Evolutionary conservation across 352 stramenopile genomes (phyloP).

Genomic region (Phytopythium litorale): DNA sequence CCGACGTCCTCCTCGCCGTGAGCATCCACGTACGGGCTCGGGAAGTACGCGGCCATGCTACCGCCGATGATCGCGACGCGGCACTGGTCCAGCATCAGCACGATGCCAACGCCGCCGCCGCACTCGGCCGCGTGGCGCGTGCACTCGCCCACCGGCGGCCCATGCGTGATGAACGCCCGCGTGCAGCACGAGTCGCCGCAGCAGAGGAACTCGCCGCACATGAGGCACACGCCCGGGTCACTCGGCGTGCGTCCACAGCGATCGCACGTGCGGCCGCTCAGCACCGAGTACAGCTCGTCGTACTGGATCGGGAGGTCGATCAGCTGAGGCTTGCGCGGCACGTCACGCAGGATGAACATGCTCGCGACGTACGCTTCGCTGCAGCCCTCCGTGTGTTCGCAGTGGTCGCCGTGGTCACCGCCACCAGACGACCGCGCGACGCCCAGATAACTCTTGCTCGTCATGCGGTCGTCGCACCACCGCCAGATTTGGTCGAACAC

Average conservation of each 20-base stretch:
- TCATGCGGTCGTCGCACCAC: constrained; percentile 83
- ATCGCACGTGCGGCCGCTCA: constrained; percentile 63
- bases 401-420: constrained; percentile 71
- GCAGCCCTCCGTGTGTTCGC: constrained; percentile 81
- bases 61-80: constrained; percentile 78
- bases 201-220: constrained; percentile 82
- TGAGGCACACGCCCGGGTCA: constrained; percentile 76
- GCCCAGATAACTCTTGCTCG: constrained; percentile 71
- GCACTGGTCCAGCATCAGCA: constrained; percentile 84
- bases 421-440: constrained; percentile 1
- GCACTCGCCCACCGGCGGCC: constrained; percentile 77
- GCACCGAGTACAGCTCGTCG: constrained; percentile 79
- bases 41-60: constrained; percentile 85
- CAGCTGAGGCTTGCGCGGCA: constrained; percentile 45
- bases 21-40: constrained; percentile 80
- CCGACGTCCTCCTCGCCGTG: constrained; percentile 85
- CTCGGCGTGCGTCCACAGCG: constrained; percentile 63
- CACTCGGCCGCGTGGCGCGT: constrained; percentile 83
- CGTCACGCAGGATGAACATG: constrained; percentile 86
- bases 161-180: constrained; percentile 68
- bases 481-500: constrained; percentile 80
- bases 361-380: constrained; percentile 84
- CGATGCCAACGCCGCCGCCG: constrained; percentile 76
- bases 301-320: constrained; percentile 84
- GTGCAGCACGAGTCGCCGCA: constrained; percentile 84